Evolutionary conservation across 371 early-diverging fungal species (phyloP), one percentile per base, ranked within the genome.

Genomic region (Mortierella sp.): DNA sequence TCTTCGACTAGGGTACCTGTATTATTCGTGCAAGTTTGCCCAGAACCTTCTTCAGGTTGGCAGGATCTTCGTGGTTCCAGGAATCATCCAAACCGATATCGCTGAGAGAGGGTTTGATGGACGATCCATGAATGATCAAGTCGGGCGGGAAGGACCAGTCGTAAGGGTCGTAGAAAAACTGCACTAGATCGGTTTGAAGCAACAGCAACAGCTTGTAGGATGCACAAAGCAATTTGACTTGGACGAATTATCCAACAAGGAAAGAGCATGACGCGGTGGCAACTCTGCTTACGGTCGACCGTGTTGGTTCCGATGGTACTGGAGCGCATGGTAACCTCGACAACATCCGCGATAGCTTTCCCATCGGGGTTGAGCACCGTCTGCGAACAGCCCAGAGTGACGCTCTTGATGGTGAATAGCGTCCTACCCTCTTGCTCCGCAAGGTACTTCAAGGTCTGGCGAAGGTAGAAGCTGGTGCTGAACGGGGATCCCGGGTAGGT

Each of bases 121-220:
- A 19, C 2, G 49, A 18, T 18, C 76, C 76, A 31, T 58, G 54
- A 28, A 76, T 45, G 16, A 76, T 66, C 39, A 76, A 39, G n/a
- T 76, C 76, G 6, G 76, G 76, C 3, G 76, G 76, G 47, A 76
- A 76, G 0, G 76, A 61, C 76, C 76, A 76, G 39, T 76, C 65
- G 59, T 69, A 69, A 16, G 76, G 70, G 50, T 76, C 66, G 53
- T 65, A 76, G 27, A 47, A 61, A 27, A 76, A 65, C 46, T 65
- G 65, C 51, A 76, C 76, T 76, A 49, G 45, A 18, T n/a, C 23
- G 28, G 54, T 30, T 18, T 28, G 39, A 48, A 48, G 13, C n/a
- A n/a, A n/a, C n/a, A 46, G 2, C 10, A 21, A 12, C 46, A 28
- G 14, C 7, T 10, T 19, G 16, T 24, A 13, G 27, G 28, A 34